These are phyloP conservation scores for Xylaria sp. DNA, from an alignment of 2,329 filamentous ascomycete species.

Conservation along the genomic window DNA sequence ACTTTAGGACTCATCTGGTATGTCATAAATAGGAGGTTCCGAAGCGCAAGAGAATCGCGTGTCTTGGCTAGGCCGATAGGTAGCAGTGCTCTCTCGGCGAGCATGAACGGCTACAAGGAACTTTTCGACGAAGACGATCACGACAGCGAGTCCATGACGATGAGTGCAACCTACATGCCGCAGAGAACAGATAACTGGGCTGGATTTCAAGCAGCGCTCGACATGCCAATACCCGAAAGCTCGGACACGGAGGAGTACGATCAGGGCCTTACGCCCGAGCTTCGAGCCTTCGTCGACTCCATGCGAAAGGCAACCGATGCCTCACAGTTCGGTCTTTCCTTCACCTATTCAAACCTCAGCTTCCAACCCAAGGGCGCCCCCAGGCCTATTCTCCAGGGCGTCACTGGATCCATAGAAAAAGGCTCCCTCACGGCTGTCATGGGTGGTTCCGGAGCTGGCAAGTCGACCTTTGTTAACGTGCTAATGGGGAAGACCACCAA, in stretches of 20 bases:
- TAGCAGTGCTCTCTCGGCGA: conserved; percentile 48
- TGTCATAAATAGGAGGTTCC: conserved; percentile 52
- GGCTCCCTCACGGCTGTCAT: conserved; percentile 69
- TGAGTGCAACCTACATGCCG: conserved; percentile 51
- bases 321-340: conserved; percentile 63
- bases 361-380: conserved; percentile 59
- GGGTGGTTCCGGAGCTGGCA: conserved; percentile 69
- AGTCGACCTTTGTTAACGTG: conserved; percentile 69
- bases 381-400: conserved; percentile 61
- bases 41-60: conserved; percentile 46
- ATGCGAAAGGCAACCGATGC: conserved; percentile 64
- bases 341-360: conserved; percentile 62
- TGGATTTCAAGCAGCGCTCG: conserved; percentile 54
- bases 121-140: conserved; percentile 50
- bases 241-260: conserved; percentile 48
- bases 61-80: conserved; percentile 39
- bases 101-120: conserved; percentile 52
- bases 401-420: conserved; percentile 65
- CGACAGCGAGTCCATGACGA: conserved; percentile 50
- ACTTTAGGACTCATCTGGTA: conserved; percentile 52
- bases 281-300: conserved; percentile 63
- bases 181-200: conserved; percentile 44
- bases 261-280: conserved; percentile 52
- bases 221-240: conserved; percentile 45
- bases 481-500: conserved; percentile 68